Evolutionary conservation across 441 rosid species (phyloP).

Genomic region (Daphne laureola): DNA sequence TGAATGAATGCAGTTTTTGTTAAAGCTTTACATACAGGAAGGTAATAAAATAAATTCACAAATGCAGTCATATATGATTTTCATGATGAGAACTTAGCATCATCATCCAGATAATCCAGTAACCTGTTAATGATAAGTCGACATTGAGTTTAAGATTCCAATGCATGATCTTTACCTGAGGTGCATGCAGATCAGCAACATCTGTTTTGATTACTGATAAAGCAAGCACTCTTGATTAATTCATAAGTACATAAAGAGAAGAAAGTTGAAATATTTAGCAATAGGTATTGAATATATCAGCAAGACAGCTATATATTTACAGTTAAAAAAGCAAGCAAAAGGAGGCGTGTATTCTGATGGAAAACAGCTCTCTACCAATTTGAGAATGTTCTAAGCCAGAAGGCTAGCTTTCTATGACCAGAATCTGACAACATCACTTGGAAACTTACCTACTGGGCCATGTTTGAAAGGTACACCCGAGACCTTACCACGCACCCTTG

Average conservation of each 20-base stretch:
- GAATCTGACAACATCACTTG: not conserved
- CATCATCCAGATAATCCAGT: too few relatives aligned
- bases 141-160: too few relatives aligned
- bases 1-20: not conserved
- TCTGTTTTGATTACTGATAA: too few relatives aligned
- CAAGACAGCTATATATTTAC: slow-evolving; percentile 12
- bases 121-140: too few relatives aligned
- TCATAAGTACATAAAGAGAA: not conserved
- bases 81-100: too few relatives aligned
- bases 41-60: not conserved
- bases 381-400: slow-evolving; percentile 9
- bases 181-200: too few relatives aligned
- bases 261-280: not conserved
- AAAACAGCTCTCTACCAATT: not conserved
- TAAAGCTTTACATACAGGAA: not conserved
- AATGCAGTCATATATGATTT: too few relatives aligned
- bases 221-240: not conserved
- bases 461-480: slow-evolving; percentile 40
- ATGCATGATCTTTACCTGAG: too few relatives aligned
- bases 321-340: slow-evolving; percentile 14
- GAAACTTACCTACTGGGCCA: not conserved
- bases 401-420: not conserved
- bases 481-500: slow-evolving; percentile 34
- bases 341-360: not conserved
- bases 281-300: too few relatives aligned